Percentiles rank a stretch among this genome's conserved stretches.
phyloP scores from a whole-genome alignment of 2,329 filamentous ascomycete genomes.

The Parafenestella ontariensis region DNA sequence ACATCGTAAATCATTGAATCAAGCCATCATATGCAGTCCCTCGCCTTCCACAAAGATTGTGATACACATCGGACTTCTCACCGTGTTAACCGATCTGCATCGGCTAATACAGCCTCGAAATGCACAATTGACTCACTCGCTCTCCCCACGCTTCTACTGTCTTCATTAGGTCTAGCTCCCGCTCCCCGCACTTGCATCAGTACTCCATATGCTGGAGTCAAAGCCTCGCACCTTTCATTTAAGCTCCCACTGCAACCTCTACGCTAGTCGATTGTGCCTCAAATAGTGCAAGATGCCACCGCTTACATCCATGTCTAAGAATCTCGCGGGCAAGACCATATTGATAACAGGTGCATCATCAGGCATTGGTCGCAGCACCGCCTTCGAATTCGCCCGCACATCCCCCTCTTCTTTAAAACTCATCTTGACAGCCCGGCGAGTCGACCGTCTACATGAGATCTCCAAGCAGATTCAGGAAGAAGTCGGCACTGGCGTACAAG shows the following conservation, averaged over 20 bases:
- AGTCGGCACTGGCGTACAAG: slow-evolving; percentile 66
- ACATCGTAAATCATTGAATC: neutral
- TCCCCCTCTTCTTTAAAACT: slow-evolving; percentile 77
- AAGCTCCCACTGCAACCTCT: neutral
- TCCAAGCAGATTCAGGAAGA: slow-evolving; percentile 76
- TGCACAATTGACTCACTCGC: too few relatives aligned
- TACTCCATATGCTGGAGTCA: neutral
- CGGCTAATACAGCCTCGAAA: neutral
- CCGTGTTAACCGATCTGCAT: neutral
- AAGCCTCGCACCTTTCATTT: neutral
- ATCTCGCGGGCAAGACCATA: slow-evolving; percentile 88
- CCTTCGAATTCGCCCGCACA: slow-evolving; percentile 88
- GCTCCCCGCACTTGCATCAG: neutral
- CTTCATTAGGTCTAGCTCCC: neutral
- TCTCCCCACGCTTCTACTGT: neutral
- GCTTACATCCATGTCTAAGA: slow-evolving; percentile 71
- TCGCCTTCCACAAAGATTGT: neutral
- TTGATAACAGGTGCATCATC: slow-evolving; percentile 90
- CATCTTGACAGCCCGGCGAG: slow-evolving; percentile 81
- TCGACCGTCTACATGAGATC: slow-evolving; percentile 76
- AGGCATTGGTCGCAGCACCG: slow-evolving; percentile 82
- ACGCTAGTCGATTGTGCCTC: neutral
- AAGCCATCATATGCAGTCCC: neutral
- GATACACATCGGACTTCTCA: neutral
- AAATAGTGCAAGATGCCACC: slow-evolving; percentile 6